Evolutionary conservation across 305 asterid species (phyloP), one percentile per base, ranked within the genome.

Genomic region (Rubia occidens): DNA sequence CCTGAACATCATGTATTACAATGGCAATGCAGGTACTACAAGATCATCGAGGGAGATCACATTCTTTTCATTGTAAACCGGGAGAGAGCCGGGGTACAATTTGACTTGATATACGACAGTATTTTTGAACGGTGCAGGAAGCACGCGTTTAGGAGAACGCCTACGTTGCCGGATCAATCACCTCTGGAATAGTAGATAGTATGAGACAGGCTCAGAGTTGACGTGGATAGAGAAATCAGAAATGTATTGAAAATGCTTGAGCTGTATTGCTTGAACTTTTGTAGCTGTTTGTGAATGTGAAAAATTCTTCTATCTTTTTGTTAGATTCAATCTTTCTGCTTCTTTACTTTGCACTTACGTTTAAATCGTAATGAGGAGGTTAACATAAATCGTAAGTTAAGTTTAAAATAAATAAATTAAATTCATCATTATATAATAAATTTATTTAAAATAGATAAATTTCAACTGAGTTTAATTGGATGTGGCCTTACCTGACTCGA

Each of bases 1-100:
- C 55, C 60, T 55, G 7, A 55, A 55, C 14, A 18, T 55, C 20
- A 4, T 55, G 18, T 13, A 15, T 20, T 29, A 43, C 53, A 67
- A 21, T n/a, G 60, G 49, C 44, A 21, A 54, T 15, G 6, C 88
- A 94, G 97, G 97, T 89, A 89, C 69, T 94, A 94, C 83, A 90
- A 89, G 87, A 72, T 90, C 9, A 89, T 94, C 44, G 96, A 89
- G 78, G 98, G 98, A 0, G 98, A 94, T 75, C 98, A 94, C 82
- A 86, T 90, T 76, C 88, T 90, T 66, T 94, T 90, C 85, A 84
- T 94, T 47, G 81, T 90, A 73, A 94, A 94, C 79, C 83, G 96
- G 35, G 99, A 94, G 75, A 87, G 99, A 71, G 99, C 96, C 1
- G 97, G 96, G 7, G 84, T 87, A 49, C 86, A 94, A 54, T 94